A percentile compares a stretch with the other conserved stretches of the same genome.
phyloP scores from a whole-genome alignment of 805 yeast genomes.

The Teunomyces panamensis region DNA sequence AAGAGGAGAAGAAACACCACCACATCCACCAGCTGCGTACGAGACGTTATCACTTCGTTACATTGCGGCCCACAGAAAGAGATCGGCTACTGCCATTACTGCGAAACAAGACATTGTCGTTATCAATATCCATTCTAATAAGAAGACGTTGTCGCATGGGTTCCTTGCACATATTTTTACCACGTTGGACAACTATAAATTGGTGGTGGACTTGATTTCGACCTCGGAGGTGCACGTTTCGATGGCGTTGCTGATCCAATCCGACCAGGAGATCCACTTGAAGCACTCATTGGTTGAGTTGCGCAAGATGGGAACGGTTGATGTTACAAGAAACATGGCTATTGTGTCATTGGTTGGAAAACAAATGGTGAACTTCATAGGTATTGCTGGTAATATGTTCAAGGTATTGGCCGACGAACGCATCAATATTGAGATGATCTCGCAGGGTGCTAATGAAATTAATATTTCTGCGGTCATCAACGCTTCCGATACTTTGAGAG shows the following conservation, averaged over 20 bases:
- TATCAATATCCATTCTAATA: conserved; percentile 89
- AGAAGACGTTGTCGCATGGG: conserved; percentile 89
- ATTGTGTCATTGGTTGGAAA: conserved; percentile 94
- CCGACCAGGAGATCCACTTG: conserved; percentile 59
- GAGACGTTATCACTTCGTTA: conserved; percentile 41
- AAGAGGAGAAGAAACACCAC: conserved; percentile 87
- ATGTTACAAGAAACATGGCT: conserved; percentile 81
- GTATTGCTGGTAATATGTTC: conserved; percentile 97
- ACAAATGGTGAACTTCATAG: conserved; percentile 94
- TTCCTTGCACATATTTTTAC: conserved; percentile 89
- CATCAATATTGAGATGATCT: conserved; percentile 95
- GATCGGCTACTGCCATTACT: conserved; percentile 93
- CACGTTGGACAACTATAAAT: conserved; percentile 74
- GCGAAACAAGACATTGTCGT: conserved; percentile 92
- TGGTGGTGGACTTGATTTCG: conserved; percentile 93
- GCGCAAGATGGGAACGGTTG: conserved; percentile 80
- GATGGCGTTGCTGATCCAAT: conserved; percentile 86
- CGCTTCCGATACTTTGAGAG: conserved; percentile 77
- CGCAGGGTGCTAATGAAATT: conserved; percentile 97
- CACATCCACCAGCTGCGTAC: conserved; percentile 86
- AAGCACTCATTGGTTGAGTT: conserved; percentile 76
- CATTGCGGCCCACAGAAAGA: conserved; percentile 43
- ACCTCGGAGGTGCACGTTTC: conserved; percentile 98
- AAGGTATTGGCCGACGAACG: conserved; percentile 87
- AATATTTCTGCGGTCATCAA: conserved; percentile 94